These are phyloP conservation scores for Chalara sp. DNA, from an alignment of 2,329 filamentous ascomycete genomes.

Conservation along the genomic window DNA sequence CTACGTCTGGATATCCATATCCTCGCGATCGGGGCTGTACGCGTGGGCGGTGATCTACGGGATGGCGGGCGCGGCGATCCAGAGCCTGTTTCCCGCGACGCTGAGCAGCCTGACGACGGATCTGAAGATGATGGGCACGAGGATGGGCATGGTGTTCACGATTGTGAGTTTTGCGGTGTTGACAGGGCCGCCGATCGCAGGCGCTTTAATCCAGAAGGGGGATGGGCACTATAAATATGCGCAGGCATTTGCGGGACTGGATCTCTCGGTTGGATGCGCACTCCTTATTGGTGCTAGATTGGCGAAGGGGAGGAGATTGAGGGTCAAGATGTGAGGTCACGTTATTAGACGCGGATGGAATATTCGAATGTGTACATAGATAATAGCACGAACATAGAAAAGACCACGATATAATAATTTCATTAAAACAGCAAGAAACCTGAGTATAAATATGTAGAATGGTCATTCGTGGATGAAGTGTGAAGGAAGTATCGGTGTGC, in stretches of 20 bases:
- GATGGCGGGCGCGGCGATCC: slow-evolving; percentile 40
- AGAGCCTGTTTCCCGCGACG: slow-evolving; percentile 45
- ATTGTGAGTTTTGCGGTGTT: slow-evolving; percentile 46
- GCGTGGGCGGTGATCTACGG: slow-evolving; percentile 46
- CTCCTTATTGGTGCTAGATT: slow-evolving; percentile 35
- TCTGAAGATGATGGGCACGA: slow-evolving; percentile 44
- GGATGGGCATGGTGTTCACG: slow-evolving; percentile 49
- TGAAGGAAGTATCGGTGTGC: no score
- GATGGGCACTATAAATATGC: slow-evolving; percentile 41
- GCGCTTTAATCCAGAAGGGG: slow-evolving; percentile 40
- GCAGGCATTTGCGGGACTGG: slow-evolving; percentile 42
- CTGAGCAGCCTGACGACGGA: slow-evolving; percentile 44
- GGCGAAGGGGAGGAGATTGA: slow-evolving; percentile 28
- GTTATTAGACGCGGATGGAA: no score
- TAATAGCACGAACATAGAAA: no score
- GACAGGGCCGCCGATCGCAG: slow-evolving; percentile 48
- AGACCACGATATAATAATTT: no score
- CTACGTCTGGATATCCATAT: slow-evolving; percentile 44
- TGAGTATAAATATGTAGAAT: no score
- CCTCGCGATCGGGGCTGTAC: slow-evolving; percentile 36
- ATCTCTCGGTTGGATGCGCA: slow-evolving; percentile 35
- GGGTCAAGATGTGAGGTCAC: slow-evolving; percentile 16
- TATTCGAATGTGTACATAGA: no score
- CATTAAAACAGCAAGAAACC: no score
- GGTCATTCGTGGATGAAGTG: no score